Conservation (phyloP, 2,329 filamentous ascomycete species). For the Amauroascus niger region DNA sequence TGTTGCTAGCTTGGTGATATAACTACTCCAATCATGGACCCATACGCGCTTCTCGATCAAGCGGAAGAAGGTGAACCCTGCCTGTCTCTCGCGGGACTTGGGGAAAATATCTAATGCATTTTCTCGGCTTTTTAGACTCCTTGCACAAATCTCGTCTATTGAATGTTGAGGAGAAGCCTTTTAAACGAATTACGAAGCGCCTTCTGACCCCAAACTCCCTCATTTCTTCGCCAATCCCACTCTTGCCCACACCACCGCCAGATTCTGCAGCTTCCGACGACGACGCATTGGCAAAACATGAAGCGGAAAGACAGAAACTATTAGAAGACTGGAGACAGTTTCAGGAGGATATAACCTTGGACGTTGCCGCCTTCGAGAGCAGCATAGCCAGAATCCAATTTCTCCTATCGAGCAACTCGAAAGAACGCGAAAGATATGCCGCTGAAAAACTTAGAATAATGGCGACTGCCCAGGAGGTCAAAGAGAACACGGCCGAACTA, state of each 20-base stretch:
- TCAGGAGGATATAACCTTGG: constrained; percentile 72
- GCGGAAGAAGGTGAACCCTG: constrained; percentile 44
- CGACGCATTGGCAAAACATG: constrained; percentile 34
- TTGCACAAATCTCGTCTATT: constrained; percentile 81
- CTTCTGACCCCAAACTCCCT: constrained; percentile 61
- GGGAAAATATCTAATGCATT: background rate
- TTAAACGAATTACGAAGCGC: constrained; percentile 76
- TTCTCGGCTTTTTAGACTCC: constrained; percentile 46
- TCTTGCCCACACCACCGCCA: constrained; percentile 57
- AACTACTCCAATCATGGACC: constrained; percentile 36
- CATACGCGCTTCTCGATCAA: constrained; percentile 61
- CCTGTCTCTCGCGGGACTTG: background rate
- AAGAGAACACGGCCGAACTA: constrained; percentile 62
- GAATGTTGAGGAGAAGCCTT: constrained; percentile 84
- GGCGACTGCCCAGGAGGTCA: constrained; percentile 65
- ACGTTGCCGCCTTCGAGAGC: constrained; percentile 80
- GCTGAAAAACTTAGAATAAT: constrained; percentile 70
- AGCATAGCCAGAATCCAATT: constrained; percentile 82
- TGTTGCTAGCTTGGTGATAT: background rate
- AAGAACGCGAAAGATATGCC: constrained; percentile 74
- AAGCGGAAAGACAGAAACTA: constrained; percentile 42
- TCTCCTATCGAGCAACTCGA: constrained; percentile 69
- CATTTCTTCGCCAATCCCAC: constrained; percentile 46
- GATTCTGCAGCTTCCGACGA: constrained; percentile 43
- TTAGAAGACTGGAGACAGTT: constrained; percentile 55